Conservation (phyloP, 345 rosid species). For the Eucalyptus microcorys region DNA sequence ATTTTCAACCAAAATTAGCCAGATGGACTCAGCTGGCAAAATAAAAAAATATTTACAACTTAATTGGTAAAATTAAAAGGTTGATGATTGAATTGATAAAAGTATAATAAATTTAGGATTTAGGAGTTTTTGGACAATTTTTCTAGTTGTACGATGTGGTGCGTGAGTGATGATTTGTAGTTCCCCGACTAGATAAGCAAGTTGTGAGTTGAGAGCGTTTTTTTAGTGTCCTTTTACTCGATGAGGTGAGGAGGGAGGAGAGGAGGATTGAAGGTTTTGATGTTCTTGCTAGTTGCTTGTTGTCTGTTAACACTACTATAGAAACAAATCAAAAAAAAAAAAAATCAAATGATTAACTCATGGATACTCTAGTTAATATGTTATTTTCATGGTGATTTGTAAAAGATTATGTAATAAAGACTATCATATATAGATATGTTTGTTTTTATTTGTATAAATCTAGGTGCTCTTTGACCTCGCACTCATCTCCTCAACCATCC, state of each 20-base stretch:
- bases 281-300: neutral
- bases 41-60: neutral
- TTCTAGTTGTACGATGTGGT: neutral
- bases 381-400: neutral
- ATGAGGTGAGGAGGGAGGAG: neutral
- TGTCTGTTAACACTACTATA: neutral
- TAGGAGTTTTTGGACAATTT: too few relatives aligned
- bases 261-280: neutral
- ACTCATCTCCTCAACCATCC: neutral
- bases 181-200: neutral
- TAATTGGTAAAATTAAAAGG: too few relatives aligned
- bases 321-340: neutral
- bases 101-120: too few relatives aligned
- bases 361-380: neutral
- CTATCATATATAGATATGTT: neutral
- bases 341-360: neutral
- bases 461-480: neutral
- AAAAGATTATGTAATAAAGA: too few relatives aligned
- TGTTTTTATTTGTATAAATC: too few relatives aligned
- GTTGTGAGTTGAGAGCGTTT: neutral
- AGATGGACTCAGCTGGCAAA: fast-evolving
- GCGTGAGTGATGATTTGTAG: neutral
- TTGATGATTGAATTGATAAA: too few relatives aligned
- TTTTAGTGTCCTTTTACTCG: neutral
- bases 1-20: fast-evolving